Conservation (phyloP, 2,329 filamentous ascomycete genomes). For the Stachybotrys chartarum region DNA sequence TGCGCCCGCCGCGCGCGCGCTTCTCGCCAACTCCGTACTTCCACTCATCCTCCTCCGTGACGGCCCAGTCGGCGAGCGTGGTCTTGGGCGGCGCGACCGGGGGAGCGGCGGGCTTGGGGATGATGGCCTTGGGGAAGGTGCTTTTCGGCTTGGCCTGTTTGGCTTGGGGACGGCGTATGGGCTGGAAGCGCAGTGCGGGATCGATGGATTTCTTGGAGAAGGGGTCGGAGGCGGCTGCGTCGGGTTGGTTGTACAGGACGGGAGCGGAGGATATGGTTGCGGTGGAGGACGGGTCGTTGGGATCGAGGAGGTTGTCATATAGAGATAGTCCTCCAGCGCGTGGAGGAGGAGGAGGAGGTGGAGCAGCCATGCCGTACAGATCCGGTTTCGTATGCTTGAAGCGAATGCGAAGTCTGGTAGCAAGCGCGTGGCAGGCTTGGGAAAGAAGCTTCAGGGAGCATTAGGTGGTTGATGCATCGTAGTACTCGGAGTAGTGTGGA, state of each 20-base stretch:
- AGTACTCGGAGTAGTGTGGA: no score
- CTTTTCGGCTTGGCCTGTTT: conserved; percentile 55
- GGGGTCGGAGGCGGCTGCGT: conserved; percentile 34
- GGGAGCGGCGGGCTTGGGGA: conserved; percentile 22
- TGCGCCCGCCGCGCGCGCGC: conserved; percentile 69
- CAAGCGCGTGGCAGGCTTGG: no score
- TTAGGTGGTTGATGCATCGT: no score
- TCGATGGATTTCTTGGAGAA: conserved; percentile 53
- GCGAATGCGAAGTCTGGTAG: no score
- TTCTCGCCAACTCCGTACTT: conserved; percentile 58
- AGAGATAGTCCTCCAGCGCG: conserved; percentile 56
- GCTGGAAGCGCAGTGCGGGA: conserved; percentile 73
- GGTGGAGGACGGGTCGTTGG: conserved; percentile 36
- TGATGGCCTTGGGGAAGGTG: conserved; percentile 40
- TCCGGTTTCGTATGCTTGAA: background rate
- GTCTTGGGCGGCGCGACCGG: conserved; percentile 47
- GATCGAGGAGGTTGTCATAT: conserved; percentile 77
- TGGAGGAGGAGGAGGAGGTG: conserved; percentile 13
- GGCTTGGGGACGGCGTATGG: conserved; percentile 68
- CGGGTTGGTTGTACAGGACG: conserved; percentile 58
- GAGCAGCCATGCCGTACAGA: background rate
- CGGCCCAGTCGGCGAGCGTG: conserved; percentile 75
- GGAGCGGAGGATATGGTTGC: conserved; percentile 73
- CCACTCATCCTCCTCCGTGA: conserved; percentile 73
- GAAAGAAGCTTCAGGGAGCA: no score